Evolutionary conservation across 345 rosid species (phyloP).

Genomic region (Microthlaspi erraticum): DNA sequence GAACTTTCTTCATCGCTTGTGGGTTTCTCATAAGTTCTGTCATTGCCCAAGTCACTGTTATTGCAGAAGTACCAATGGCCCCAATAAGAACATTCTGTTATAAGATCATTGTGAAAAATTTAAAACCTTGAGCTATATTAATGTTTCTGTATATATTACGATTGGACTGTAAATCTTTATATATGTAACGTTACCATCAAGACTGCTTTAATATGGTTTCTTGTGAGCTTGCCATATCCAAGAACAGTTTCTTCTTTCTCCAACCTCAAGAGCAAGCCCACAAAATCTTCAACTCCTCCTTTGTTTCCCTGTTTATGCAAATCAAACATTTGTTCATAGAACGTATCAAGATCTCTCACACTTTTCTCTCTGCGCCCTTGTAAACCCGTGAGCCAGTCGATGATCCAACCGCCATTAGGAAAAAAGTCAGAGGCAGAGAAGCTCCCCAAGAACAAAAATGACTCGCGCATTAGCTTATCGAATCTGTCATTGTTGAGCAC

Average conservation of each 20-base stretch:
- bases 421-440: conserved; percentile 52
- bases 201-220: conserved; percentile 45
- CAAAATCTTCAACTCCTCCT: conserved; percentile 44
- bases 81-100: conserved; percentile 46
- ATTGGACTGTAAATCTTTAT: background rate
- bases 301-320: conserved; percentile 45
- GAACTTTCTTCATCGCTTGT: conserved; percentile 49
- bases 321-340: conserved; percentile 52
- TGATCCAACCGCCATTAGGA: conserved; percentile 50
- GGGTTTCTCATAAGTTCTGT: conserved; percentile 53
- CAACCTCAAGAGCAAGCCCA: conserved; percentile 39
- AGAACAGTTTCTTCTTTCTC: conserved; percentile 39
- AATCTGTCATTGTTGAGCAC: conserved; percentile 39
- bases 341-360: conserved; percentile 45
- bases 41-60: conserved; percentile 53
- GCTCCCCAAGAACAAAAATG: conserved; percentile 41
- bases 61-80: conserved; percentile 37
- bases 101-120: background rate
- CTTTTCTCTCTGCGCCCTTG: conserved; percentile 43
- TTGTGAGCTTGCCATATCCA: conserved; percentile 38
- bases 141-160: background rate
- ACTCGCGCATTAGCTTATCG: conserved; percentile 42
- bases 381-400: conserved; percentile 52
- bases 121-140: background rate
- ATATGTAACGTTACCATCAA: conserved; percentile 27